Evolutionary conservation across 495 filamentous ascomycete genomes (phyloP).

Genomic region (Parathielavia hyrcaniae): DNA sequence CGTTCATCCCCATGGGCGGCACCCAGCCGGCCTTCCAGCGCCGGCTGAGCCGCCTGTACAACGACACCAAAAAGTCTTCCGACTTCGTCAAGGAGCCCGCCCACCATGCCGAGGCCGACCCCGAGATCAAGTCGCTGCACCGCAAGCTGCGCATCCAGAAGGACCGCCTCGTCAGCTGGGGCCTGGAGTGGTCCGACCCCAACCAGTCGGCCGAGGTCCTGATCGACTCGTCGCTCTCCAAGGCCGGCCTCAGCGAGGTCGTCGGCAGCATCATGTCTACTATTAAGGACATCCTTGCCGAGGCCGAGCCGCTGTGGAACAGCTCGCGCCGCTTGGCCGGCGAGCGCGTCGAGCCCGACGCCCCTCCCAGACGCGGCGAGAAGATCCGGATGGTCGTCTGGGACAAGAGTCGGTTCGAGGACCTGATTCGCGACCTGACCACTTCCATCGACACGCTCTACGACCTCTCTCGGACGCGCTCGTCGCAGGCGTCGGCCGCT

Average conservation of each 20-base stretch:
- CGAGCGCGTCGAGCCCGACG: conserved; percentile 37
- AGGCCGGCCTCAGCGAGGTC: conserved; percentile 78
- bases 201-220: conserved; percentile 53
- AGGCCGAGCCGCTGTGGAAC: conserved; percentile 73
- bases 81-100: conserved; percentile 71
- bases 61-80: conserved; percentile 84
- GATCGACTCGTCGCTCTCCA: conserved; percentile 78
- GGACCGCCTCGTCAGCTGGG: conserved; percentile 78
- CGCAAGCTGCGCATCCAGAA: conserved; percentile 60
- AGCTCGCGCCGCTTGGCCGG: conserved; percentile 41
- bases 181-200: conserved; percentile 79
- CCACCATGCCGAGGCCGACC: conserved; percentile 50
- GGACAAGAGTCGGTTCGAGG: conserved; percentile 58
- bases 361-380: conserved; percentile 35
- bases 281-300: conserved; percentile 79
- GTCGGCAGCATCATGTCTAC: conserved; percentile 84
- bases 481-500: conserved; percentile 32
- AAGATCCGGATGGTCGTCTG: conserved; percentile 46
- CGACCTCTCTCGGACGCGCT: conserved; percentile 71
- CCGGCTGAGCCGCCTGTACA: conserved; percentile 81
- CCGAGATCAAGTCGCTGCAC: conserved; percentile 51
- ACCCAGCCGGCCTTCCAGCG: conserved; percentile 51
- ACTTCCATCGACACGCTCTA: conserved; percentile 85
- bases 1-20: conserved; percentile 41
- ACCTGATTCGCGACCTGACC: conserved; percentile 70